These are phyloP conservation scores for Verruconis gallopava DNA, from an alignment of 2,329 filamentous ascomycete species.

Conservation along the genomic window DNA sequence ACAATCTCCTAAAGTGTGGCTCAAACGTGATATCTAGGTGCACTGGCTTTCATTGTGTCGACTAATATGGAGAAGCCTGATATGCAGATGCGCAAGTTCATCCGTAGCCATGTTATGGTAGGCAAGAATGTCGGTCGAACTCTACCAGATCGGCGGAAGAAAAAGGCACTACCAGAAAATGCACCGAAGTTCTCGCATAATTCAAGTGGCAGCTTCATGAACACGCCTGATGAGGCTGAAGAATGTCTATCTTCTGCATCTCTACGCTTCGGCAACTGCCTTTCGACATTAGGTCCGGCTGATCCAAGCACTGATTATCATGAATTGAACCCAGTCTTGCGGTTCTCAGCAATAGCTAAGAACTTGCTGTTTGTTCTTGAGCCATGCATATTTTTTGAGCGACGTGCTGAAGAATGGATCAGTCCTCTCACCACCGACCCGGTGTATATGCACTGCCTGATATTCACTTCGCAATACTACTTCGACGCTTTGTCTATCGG, in stretches of 20 bases:
- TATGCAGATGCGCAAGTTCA: constrained; percentile 23
- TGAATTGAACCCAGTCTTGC: background rate
- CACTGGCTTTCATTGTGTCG: constrained; percentile 20
- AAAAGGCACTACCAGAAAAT: background rate
- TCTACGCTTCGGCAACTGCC: background rate
- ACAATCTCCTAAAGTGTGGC: no score
- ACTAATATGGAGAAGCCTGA: constrained; percentile 19
- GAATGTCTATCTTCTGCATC: background rate
- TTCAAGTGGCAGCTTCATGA: no score
- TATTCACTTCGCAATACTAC: constrained; percentile 24
- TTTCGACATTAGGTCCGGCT: constrained; percentile 9
- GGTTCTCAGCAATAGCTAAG: constrained; percentile 23
- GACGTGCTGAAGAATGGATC: constrained; percentile 17
- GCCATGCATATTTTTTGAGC: constrained; percentile 19
- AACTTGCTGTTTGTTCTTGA: constrained; percentile 22
- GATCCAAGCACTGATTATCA: no score
- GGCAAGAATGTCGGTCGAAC: constrained; percentile 28
- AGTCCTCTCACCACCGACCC: constrained; percentile 22
- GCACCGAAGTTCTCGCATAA: no score
- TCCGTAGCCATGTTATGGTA: constrained; percentile 31
- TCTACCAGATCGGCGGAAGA: constrained; percentile 11
- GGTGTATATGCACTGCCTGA: constrained; percentile 24
- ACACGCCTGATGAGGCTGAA: background rate
- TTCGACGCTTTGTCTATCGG: constrained; percentile 14
- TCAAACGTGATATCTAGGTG: no score